Evolutionary conservation across 2,329 filamentous ascomycete genomes (phyloP).

Genomic region (Arthrobotrys pseudoclavata): DNA sequence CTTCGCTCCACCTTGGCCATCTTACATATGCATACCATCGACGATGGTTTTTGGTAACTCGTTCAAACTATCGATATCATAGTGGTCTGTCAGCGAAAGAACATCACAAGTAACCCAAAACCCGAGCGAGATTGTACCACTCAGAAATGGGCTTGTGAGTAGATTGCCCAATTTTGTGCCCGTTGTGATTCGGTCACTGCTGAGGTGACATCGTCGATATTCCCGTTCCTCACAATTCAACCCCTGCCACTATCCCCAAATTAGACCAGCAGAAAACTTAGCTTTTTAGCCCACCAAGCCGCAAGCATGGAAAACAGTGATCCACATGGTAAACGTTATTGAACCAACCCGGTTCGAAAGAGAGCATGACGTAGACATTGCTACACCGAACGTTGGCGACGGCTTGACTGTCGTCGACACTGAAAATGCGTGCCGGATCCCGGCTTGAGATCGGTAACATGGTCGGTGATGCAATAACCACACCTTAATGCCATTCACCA

Average conservation of each 20-base stretch:
- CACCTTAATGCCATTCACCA: slow-evolving; percentile 4
- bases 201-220: slow-evolving; percentile 30
- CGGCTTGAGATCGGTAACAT: slow-evolving; percentile 9
- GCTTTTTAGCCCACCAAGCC: slow-evolving; percentile 16
- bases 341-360: background rate
- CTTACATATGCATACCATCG: slow-evolving; percentile 10
- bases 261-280: slow-evolving; percentile 8
- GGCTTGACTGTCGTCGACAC: slow-evolving; percentile 11
- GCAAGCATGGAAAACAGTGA: slow-evolving; percentile 1
- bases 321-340: slow-evolving; percentile 1
- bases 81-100: background rate
- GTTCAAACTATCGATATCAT: background rate
- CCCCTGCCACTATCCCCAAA: slow-evolving; percentile 26
- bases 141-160: too few relatives aligned
- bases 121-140: background rate
- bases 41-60: background rate
- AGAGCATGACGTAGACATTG: slow-evolving; percentile 16
- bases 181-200: background rate
- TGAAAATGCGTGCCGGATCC: slow-evolving; percentile 17
- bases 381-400: slow-evolving; percentile 3
- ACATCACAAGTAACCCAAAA: background rate
- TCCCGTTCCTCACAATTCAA: slow-evolving; percentile 11
- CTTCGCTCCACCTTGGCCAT: slow-evolving; percentile 23
- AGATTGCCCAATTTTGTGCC: background rate
- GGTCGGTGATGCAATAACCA: slow-evolving; percentile 22